A percentile compares a stretch with the other conserved stretches of the same genome.
Conservation (phyloP, 192 early-diverging fungal genomes). For the Backusella luteola region DNA sequence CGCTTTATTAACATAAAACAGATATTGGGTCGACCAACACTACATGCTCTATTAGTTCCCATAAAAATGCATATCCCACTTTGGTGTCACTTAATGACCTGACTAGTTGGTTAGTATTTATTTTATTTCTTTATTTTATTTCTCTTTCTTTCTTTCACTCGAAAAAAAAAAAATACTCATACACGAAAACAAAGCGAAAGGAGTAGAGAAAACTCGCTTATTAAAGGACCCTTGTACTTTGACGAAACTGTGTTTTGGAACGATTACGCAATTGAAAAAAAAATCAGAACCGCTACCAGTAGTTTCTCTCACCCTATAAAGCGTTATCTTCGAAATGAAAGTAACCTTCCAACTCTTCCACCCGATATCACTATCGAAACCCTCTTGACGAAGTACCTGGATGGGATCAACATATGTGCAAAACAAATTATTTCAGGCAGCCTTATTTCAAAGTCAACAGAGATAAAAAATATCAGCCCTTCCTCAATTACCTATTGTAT, state of each 20-base stretch:
- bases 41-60: background rate
- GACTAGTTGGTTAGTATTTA: background rate
- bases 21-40: conserved; percentile 1
- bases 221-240: background rate
- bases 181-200: background rate
- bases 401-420: background rate
- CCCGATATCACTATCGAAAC: background rate
- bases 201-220: background rate
- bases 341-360: background rate
- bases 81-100: background rate
- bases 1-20: background rate
- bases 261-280: background rate
- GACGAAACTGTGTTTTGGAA: background rate
- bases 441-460: background rate
- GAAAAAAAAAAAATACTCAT: background rate
- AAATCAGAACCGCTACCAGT: background rate
- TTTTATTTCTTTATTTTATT: background rate
- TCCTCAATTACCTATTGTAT: background rate
- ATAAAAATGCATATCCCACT: background rate
- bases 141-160: background rate
- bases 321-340: background rate
- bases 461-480: background rate
- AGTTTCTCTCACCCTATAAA: background rate
- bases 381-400: background rate
- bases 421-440: background rate